Evolutionary conservation across 2,329 filamentous ascomycete species (phyloP), one percentile per base, ranked within the genome.

Genomic region (Myriosclerotinia curreyana): DNA sequence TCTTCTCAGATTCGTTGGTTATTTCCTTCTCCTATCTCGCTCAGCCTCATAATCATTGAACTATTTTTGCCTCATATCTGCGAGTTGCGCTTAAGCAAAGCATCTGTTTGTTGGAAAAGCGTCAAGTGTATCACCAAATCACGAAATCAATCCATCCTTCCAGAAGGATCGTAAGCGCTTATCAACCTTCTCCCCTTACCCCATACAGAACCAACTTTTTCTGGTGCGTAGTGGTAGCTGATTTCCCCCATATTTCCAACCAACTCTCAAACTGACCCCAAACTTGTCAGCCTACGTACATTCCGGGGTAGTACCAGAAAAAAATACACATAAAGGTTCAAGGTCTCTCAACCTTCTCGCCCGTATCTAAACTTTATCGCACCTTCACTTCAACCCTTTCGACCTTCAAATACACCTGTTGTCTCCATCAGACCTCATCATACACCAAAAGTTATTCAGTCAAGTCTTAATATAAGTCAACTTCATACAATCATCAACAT

Each of bases 121-220:
- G 34, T 56, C 44, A 63, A 58, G 44, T 63, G 61, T 63, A 63
- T 40, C 34, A 58, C 31, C 52, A 63, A 58, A 22, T 25, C 25
- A 58, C 34, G n/a, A 56, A 38, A 50, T 40, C 17, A 34, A 34
- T n/a, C 2, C 38, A 63, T 44, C 52, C 44, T 51, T 44, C 61
- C 61, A 63, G 61, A 63, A 63, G 61, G 61, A 63, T 63, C 53
- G 44, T 40, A 50, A 59, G 61, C 61, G 61, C 61, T 63, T 63
- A 51, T 38, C 31, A 40, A 58, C 38, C 36, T 40, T 59, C 52
- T 61, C 38, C 34, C 42, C 31, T 49, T 59, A 22, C 61, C 53
- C 34, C 31, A 63, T 59, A 58, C 52, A 42, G 4, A 44, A n/a
- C 42, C 42, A 44, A 49, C 61, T 44, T 50, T 44, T 49, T 63